Base-by-base conservation (phyloP, 305 asterid genomes). In the Fraxinus paxiana region DNA sequence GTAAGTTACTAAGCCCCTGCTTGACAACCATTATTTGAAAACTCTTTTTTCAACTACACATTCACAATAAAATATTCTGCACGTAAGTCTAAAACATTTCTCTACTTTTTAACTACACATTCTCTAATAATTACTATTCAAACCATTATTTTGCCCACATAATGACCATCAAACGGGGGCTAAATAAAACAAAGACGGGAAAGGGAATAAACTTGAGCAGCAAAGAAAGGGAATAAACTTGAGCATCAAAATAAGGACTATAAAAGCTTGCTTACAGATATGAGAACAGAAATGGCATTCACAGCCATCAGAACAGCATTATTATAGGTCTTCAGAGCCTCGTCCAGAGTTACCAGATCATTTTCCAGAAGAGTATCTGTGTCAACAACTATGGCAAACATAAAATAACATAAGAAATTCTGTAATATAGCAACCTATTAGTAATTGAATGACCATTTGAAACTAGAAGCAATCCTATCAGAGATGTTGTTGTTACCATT, bases 311-410 rank as follows among this genome's bases (percentile, higher is more conserved):
- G 82, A 85, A 90, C 97, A 78, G 98, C 97, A 88, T 90, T 90
- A 56, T 92, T 89, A 37, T 94, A 90, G 81, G 97, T 90, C 88
- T 86, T 92, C 84, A 92, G 81, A 75, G 99, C 98, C 91, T 96
- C 99, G 81, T 96, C 99, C 82, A 96, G 89, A 72, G 99, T 96
- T 65, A 96, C 92, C 84, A 93, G 84, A 87, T 96, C 98, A 88
- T 91, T 94, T 73, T 91, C 92, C 28, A 96, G 93, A 84, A 96
- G 98, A 18, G 90, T 82, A 85, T 96, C 97, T 81, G 99, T 93
- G 80, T 96, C 98, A 84, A 96, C 90, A 89, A 88, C 99, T 96
- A 95, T 91, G 89, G 80, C 75, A 83, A 82, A 73, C 82, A 84
- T 73, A 82, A 80, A 65, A 76, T 35, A 78, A 70, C 84, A 13